Evolutionary conservation across 768 basidiomycete species (phyloP), one percentile per base, ranked within the genome.

Genomic region (Agaricus subrufescens): DNA sequence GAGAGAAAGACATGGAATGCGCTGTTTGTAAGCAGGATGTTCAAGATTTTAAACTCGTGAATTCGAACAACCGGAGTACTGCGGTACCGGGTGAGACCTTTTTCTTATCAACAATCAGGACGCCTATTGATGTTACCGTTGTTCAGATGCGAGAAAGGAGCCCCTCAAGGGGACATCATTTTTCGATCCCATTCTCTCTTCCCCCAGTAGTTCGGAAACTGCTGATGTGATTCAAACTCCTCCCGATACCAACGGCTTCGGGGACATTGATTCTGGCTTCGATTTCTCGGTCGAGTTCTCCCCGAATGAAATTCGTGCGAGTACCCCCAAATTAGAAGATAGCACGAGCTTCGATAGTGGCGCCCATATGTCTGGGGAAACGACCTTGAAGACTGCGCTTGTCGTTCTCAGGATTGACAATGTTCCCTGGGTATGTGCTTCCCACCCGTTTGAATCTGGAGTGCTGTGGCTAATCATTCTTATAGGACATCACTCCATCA

Each of bases 1-100:
- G 91, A 6, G 91, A 94, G 69, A 93, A 92, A 66, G 87, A 89
- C 56, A 89, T 93, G 81, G 81, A 85, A 57, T 94, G 91, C 59
- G 86, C 88, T 15, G 86, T 90, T 30, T 94, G 91, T 71, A 85
- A 85, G 62, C 69, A 68, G 40, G 79, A 81, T 34, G 89, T 93
- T 23, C 76, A 74, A 30, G 84, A 89, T 65, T 93, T 93, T 67
- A 79, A 81, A 45, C 69, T 90, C 57, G 66, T 63, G 55, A 55
- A 42, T 23, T 29, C 54, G 61, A 56, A 37, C 11, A 53, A 30
- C 14, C 40, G 27, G 37, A 42, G 29, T 7, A 26, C 58, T 39
- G 27, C 43, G 29, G 15, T n/a, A 15, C 50, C 43, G 27, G 30
- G 54, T 56, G 40, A 8, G 47, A n/a, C 14, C 5, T 34, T 12